Conservation (phyloP, 768 basidiomycete genomes). For the Chalciporus chontae region DNA sequence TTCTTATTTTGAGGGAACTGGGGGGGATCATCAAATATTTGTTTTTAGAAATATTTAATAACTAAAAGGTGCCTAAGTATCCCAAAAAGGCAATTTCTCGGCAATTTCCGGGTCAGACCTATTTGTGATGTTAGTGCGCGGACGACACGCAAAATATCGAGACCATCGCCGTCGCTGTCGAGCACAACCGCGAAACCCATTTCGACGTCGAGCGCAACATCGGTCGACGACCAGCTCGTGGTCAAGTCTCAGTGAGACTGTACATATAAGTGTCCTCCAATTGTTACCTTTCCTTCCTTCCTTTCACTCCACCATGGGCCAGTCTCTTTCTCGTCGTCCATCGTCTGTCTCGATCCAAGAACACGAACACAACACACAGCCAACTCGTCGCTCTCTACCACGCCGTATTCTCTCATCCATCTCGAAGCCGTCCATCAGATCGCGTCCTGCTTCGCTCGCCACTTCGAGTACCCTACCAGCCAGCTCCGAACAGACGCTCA, state of each 20-base stretch:
- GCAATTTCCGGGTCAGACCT: slow-evolving; percentile 21
- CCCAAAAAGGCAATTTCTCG: slow-evolving; percentile 1
- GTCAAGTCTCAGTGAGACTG: slow-evolving; percentile 1
- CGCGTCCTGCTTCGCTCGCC: slow-evolving; percentile 9
- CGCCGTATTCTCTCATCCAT: slow-evolving; percentile 34
- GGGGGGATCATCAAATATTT: background rate
- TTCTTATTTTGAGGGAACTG: slow-evolving; percentile 50
- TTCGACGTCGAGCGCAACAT: slow-evolving; percentile 5
- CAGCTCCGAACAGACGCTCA: slow-evolving; percentile 25
- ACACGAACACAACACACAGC: background rate
- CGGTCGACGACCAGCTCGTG: background rate
- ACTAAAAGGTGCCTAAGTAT: slow-evolving; percentile 5
- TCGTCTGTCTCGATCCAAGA: slow-evolving; percentile 10
- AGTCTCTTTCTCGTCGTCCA: slow-evolving; percentile 28
- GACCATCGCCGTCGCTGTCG: slow-evolving; percentile 11
- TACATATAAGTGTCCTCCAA: background rate
- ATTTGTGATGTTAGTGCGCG: slow-evolving; percentile 13
- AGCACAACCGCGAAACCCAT: slow-evolving; percentile 5
- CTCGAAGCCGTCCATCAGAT: slow-evolving; percentile 23
- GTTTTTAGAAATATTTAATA: slow-evolving; percentile 8
- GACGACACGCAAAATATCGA: slow-evolving; percentile 22
- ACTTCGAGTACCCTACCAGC: slow-evolving; percentile 17
- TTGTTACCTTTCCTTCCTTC: background rate
- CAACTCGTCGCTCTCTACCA: slow-evolving; percentile 24
- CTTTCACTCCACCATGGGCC: slow-evolving; percentile 23